These are phyloP conservation scores for Plasmopara muralis DNA, from an alignment of 352 stramenopile species.

Conservation along the genomic window DNA sequence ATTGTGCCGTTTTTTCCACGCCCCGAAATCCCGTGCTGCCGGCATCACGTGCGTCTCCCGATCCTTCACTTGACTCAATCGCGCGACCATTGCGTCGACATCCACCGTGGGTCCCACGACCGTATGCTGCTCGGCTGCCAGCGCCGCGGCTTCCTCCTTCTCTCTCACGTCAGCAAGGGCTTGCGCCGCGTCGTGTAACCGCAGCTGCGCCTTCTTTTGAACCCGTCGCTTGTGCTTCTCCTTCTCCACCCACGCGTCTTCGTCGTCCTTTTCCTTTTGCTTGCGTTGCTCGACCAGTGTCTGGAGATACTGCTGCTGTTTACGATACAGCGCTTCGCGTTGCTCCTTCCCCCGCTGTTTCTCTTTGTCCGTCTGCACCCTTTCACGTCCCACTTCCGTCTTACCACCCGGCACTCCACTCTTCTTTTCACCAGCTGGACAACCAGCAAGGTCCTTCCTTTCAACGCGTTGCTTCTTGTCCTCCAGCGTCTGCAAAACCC, in stretches of 20 bases:
- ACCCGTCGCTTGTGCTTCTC: conserved; percentile 49
- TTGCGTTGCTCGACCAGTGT: conserved; percentile 54
- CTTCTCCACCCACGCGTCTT: conserved; percentile 46
- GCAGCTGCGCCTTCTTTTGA: conserved; percentile 45
- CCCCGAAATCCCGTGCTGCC: conserved; percentile 72
- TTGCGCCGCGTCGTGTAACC: conserved; percentile 49
- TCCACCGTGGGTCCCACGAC: conserved; percentile 26
- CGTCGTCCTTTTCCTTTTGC: conserved; percentile 62
- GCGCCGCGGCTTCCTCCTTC: conserved; percentile 40
- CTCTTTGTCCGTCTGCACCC: conserved; percentile 17
- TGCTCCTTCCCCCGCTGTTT: conserved; percentile 42
- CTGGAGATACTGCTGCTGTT: conserved; percentile 64
- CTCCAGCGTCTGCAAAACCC: conserved; percentile 46
- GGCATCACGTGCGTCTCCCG: conserved; percentile 57
- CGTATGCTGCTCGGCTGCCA: conserved; percentile 23
- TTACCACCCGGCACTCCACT: too few relatives aligned
- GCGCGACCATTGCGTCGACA: conserved; percentile 65
- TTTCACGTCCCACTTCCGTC: conserved; percentile 6
- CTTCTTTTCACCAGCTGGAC: too few relatives aligned
- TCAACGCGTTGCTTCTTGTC: conserved; percentile 8
- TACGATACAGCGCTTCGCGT: conserved; percentile 43
- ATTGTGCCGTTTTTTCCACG: conserved; percentile 87
- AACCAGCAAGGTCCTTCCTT: too few relatives aligned
- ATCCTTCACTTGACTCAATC: conserved; percentile 69
- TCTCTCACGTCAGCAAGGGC: conserved; percentile 24